Evolutionary conservation across 2,329 filamentous ascomycete species (phyloP), one percentile per base, ranked within the genome.

Genomic region (Ascochyta clinopodiicola): DNA sequence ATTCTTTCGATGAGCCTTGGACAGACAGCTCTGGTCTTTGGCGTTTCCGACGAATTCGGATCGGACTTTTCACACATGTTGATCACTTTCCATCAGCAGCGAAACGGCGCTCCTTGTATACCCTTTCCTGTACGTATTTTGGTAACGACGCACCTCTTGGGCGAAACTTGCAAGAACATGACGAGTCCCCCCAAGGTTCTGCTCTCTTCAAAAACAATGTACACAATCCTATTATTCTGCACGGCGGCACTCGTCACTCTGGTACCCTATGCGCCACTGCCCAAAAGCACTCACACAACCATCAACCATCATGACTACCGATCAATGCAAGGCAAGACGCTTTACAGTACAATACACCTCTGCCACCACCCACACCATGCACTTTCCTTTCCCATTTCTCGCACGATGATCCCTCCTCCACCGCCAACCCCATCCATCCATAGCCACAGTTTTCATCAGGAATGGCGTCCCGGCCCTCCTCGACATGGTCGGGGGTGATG

Each of bases 121-220:
- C 69, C 69, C 61, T 73, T 31, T 74, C 71, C 62, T 74, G 70
- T 72, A 74, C 60, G 47, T 71, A 71, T 65, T 43, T 67, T 63
- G 40, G 46, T 46, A 47, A 38, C 36, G 19, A 46, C 15, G 32
- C 17, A 34, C 21, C 32, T 55, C 25, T 24, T 34, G 19, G n/a
- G 29, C 12, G 15, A 31, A 31, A 29, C 25, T 8, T 29, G 6
- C 6, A 29, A 29, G 7, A 29, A 29, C 25, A 29, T 29, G 5
- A 29, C 25, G 12, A 13, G 12, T 12, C 15, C 17, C 17, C 17
- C 17, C 2, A 17, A 17, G 17, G 17, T 31, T 9, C 10, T 29
- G 5, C 12, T 13, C 12, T 35, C 24, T 42, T 51, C 31, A 36
- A 31, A 31, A 10, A 15, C 35, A n/a, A 32, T 42, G 40, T 45